Percentiles rank a stretch among this genome's conserved stretches.
Evolutionary conservation across 768 basidiomycete species (phyloP).

Genomic region (Suillus sp.): DNA sequence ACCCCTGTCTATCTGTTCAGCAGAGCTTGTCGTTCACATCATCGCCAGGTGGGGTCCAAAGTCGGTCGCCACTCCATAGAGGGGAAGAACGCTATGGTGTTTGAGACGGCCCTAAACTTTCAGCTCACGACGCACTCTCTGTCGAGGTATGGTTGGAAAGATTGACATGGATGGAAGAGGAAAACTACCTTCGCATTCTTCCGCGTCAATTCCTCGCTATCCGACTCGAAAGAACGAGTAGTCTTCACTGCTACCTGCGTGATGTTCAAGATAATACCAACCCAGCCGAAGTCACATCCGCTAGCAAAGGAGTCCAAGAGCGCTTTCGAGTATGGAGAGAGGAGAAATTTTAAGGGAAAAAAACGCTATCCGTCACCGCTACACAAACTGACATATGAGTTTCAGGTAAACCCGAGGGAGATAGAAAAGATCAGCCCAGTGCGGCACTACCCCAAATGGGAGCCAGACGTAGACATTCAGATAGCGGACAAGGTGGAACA

Average conservation of each 20-base stretch:
- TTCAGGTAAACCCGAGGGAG: too few species aligned
- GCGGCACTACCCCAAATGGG: too few species aligned
- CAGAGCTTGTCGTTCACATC: conserved; percentile 4
- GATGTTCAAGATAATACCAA: neutral
- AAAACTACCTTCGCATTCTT: conserved; percentile 14
- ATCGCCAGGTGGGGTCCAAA: conserved; percentile 25
- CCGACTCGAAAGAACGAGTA: neutral
- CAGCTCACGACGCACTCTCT: conserved; percentile 27
- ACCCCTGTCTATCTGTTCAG: neutral
- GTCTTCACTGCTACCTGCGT: conserved; percentile 11
- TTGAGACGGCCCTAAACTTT: conserved; percentile 24
- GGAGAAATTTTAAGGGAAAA: too few species aligned
- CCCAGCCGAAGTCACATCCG: too few species aligned
- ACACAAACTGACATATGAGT: too few species aligned
- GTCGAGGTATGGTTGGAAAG: neutral
- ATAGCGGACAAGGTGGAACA: too few species aligned
- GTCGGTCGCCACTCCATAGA: conserved; percentile 22
- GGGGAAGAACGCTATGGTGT: conserved; percentile 24
- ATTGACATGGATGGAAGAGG: neutral
- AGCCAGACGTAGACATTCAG: too few species aligned
- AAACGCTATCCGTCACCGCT: too few species aligned
- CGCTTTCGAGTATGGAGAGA: too few species aligned
- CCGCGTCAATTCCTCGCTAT: neutral
- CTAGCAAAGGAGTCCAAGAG: too few species aligned
- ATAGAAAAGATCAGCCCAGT: too few species aligned